A percentile compares a stretch with the other conserved stretches of the same genome.
These are phyloP conservation scores for Myriangium duriaei DNA, from an alignment of 2,329 filamentous ascomycete species.

Conservation along the genomic window DNA sequence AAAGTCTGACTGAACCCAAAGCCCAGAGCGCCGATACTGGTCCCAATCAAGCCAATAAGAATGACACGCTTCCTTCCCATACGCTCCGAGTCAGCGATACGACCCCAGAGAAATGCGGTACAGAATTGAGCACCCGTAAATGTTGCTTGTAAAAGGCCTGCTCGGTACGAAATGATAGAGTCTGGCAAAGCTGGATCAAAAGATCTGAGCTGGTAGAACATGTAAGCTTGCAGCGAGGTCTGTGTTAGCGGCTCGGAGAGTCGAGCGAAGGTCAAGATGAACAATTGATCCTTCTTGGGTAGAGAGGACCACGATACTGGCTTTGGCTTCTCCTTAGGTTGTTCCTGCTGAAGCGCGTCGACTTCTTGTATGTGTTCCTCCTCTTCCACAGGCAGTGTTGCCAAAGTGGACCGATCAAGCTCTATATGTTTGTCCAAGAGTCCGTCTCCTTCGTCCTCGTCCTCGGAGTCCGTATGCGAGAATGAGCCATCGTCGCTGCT, in stretches of 20 bases:
- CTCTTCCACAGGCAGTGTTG: slow-evolving; percentile 10
- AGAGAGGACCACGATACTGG: slow-evolving; percentile 58
- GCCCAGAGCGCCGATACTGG: slow-evolving; percentile 50
- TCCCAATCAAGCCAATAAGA: slow-evolving; percentile 62
- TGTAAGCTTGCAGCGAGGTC: slow-evolving; percentile 64
- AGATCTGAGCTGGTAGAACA: slow-evolving; percentile 80
- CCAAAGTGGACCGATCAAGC: background rate
- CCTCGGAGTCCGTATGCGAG: slow-evolving; percentile 2
- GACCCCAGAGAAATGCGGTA: slow-evolving; percentile 73
- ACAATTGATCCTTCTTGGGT: slow-evolving; percentile 63
- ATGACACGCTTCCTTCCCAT: slow-evolving; percentile 65
- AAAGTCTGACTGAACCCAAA: slow-evolving; percentile 59
- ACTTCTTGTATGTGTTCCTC: slow-evolving; percentile 7
- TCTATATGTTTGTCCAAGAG: slow-evolving; percentile 2
- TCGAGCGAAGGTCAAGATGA: slow-evolving; percentile 64
- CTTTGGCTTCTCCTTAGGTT: slow-evolving; percentile 25
- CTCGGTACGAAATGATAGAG: slow-evolving; percentile 59
- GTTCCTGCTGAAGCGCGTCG: slow-evolving; percentile 2
- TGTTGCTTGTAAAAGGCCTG: slow-evolving; percentile 62
- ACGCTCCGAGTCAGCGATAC: slow-evolving; percentile 49
- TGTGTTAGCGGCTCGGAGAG: slow-evolving; percentile 74
- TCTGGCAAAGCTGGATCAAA: slow-evolving; percentile 46
- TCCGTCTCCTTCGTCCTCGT: slow-evolving; percentile 5
- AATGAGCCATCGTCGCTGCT: background rate
- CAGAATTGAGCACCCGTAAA: slow-evolving; percentile 75